Evolutionary conservation across 345 rosid genomes (phyloP).

Genomic region (Syzygium jambos): DNA sequence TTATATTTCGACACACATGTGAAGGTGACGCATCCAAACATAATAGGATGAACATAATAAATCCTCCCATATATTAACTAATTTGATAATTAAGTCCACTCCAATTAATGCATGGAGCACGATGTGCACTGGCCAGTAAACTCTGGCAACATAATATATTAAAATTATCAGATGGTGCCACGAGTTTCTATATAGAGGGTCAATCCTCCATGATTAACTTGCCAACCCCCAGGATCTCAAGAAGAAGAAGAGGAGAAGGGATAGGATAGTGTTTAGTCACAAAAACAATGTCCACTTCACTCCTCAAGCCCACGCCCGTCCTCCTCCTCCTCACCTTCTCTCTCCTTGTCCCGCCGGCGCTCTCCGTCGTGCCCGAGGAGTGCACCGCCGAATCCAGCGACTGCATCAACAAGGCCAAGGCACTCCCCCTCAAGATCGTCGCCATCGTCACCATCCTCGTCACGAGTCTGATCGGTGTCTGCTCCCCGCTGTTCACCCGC

Average conservation of each 20-base stretch:
- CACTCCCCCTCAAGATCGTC: conserved; percentile 25
- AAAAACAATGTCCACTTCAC: not conserved
- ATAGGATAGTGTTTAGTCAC: not conserved
- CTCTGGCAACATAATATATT: not conserved
- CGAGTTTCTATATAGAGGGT: not conserved
- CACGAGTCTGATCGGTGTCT: conserved; percentile 37
- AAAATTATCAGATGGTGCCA: not conserved
- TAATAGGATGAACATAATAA: not conserved
- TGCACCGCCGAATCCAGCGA: conserved; percentile 16
- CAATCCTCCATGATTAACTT: not conserved
- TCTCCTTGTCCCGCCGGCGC: not conserved
- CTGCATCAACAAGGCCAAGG: conserved; percentile 3
- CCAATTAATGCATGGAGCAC: not conserved
- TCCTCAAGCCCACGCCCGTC: not conserved
- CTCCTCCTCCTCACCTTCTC: not conserved
- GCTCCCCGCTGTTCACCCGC: conserved; percentile 32
- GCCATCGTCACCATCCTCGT: conserved; percentile 40
- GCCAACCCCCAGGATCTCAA: not conserved
- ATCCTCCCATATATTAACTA: not conserved
- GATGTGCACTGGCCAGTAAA: not conserved
- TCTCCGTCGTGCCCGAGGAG: not conserved
- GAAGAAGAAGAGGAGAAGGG: not conserved
- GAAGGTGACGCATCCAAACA: no score
- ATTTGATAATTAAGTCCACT: not conserved
- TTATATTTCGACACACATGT: no score